Percentiles rank a stretch among this genome's conserved stretches.
Conservation (phyloP, 2,329 filamentous ascomycete genomes). For the Epichloe typhina region DNA sequence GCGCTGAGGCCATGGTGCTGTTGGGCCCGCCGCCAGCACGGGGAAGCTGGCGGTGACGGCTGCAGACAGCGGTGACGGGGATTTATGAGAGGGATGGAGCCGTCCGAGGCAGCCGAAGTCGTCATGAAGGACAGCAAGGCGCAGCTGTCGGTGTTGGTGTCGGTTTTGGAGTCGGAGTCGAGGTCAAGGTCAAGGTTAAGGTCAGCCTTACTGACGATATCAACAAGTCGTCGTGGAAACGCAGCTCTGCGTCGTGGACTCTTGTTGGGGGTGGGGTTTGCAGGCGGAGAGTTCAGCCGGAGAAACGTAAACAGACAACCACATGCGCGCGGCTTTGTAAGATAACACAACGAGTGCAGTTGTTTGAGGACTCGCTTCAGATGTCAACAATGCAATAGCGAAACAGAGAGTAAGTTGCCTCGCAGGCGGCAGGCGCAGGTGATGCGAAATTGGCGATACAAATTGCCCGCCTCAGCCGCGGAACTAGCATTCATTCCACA, state of each 20-base stretch:
- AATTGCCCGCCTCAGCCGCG: background rate
- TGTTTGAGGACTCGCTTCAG: background rate
- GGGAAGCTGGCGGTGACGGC: conserved; percentile 4
- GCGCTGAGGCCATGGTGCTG: conserved; percentile 20
- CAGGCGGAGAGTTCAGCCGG: too few species aligned
- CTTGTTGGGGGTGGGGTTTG: too few species aligned
- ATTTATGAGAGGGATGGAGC: background rate
- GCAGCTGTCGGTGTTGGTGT: background rate
- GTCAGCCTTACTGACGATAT: conserved; percentile 1
- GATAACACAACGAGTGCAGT: too few species aligned
- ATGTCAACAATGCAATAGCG: background rate
- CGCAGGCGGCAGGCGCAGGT: background rate
- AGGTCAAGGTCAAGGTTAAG: background rate
- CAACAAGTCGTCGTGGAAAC: background rate
- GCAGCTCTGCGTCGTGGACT: background rate
- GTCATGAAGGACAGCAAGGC: background rate
- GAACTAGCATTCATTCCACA: too few species aligned
- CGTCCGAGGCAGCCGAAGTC: background rate
- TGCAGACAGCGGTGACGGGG: background rate
- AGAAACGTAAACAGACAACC: too few species aligned
- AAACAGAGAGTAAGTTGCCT: background rate
- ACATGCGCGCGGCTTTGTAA: too few species aligned
- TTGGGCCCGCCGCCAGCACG: conserved; percentile 8
- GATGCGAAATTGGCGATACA: background rate
- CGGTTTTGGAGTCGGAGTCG: background rate